Base-by-base conservation (phyloP, 1,284 basidiomycete genomes). In the Meira nashicola region DNA sequence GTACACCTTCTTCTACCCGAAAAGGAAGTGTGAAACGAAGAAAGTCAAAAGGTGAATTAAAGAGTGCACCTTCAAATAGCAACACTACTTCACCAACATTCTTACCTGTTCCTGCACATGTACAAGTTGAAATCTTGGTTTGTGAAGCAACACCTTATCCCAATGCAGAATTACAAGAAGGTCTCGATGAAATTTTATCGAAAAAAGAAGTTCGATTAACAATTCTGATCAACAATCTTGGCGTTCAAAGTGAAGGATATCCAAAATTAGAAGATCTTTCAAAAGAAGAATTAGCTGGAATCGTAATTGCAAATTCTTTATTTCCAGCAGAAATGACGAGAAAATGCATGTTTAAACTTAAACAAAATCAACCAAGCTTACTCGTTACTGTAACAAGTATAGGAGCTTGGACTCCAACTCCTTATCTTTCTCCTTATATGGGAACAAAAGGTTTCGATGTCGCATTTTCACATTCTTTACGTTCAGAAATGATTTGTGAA, bases 361-460 rank as follows among this genome's bases (percentile, higher is more conserved):
- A 63, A 49, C 21, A 21, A 7, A 17, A 50, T 43, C 54, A 63
- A 47, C 61, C 61, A 28, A 39, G 52, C 8, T 50, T 63, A 33
- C 54, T 63, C 17, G 59, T 55, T 39, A 55, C 28, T 33, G 51
- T 63, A 14, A 56, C 61, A 7, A 63, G 60, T 47, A 37, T 63
- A 4, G 61, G 59, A 21, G 60, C 54, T n/a, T 63, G 57, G 57
- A 55, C 51, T 9, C 52, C 61, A 9, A 48, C 58, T 14, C 61
- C 61, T 11, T 63, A 62, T 17, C 28, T 62, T 19, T 28, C 51
- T 1, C 50, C 59, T 11, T 63, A 63, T 51, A 38, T 25, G 15
- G 61, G 52, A 25, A 55, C 61, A 19, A 63, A 63, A 37, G 52
- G 52, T 9, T 63, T 55, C 57, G 50, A 63, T 47, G 23, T 63